A percentile compares a stretch with the other conserved stretches of the same genome.
Evolutionary conservation across 306 rosid genomes (phyloP).

Genomic region (Sesbania bispinosa): DNA sequence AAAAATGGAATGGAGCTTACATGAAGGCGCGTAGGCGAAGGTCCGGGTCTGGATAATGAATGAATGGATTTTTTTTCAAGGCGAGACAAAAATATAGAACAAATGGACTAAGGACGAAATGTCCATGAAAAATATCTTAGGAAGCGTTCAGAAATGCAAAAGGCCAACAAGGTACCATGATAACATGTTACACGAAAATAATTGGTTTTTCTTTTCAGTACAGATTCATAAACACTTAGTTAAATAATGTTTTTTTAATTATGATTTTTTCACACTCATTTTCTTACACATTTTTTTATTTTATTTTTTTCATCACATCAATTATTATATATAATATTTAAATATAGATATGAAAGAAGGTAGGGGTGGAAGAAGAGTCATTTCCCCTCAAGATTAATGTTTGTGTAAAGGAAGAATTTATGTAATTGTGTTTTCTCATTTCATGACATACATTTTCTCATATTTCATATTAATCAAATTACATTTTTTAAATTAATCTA

Average conservation of each 20-base stretch:
- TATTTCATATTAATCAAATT: no score
- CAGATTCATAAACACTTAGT: not conserved
- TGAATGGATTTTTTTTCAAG: constrained; percentile 3
- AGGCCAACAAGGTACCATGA: not conserved
- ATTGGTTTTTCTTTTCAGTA: not conserved
- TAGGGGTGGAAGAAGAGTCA: no score
- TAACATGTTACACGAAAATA: not conserved
- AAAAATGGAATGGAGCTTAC: constrained; percentile 26
- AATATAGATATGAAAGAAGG: no score
- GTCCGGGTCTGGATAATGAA: constrained; percentile 33
- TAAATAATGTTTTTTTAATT: not conserved
- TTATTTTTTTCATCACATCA: no score
- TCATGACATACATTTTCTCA: no score
- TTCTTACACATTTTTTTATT: no score
- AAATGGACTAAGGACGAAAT: constrained; percentile 22
- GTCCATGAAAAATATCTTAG: constrained; percentile 31
- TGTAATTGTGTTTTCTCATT: no score
- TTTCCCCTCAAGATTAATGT: no score
- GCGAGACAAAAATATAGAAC: not conserved
- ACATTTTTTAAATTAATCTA: no score
- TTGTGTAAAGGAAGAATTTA: no score
- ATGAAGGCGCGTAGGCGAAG: constrained; percentile 37
- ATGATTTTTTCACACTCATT: not conserved
- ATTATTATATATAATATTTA: no score
- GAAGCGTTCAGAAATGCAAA: not conserved